These are phyloP conservation scores for Psilocybe subaeruginosa DNA, from an alignment of 768 basidiomycete genomes.

Conservation along the genomic window DNA sequence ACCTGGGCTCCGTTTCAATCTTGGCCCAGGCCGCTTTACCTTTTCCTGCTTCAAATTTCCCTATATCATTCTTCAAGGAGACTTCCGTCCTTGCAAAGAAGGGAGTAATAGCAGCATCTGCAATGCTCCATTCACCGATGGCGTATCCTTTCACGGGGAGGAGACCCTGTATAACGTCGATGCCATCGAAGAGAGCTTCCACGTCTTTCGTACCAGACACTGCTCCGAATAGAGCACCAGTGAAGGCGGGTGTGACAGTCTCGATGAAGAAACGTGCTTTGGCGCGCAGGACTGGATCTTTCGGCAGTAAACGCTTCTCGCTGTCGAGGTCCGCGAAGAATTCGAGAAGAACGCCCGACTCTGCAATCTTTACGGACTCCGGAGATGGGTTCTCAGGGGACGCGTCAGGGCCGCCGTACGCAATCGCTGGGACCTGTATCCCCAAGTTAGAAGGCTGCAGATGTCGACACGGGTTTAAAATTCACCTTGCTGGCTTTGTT, in stretches of 20 bases:
- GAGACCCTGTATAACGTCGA: slow-evolving; percentile 51
- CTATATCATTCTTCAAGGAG: slow-evolving; percentile 50
- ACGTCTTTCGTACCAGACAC: slow-evolving; percentile 40
- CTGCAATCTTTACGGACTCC: slow-evolving; percentile 61
- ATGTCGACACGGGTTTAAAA: neutral
- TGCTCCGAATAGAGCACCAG: slow-evolving; percentile 38
- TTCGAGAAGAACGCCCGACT: slow-evolving; percentile 68
- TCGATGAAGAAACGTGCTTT: slow-evolving; percentile 67
- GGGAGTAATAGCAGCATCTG: slow-evolving; percentile 63
- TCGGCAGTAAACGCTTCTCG: slow-evolving; percentile 47
- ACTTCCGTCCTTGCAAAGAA: slow-evolving; percentile 58
- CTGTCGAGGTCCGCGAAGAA: slow-evolving; percentile 66
- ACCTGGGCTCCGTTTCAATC: slow-evolving; percentile 46
- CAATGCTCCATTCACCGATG: slow-evolving; percentile 54
- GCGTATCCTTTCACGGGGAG: slow-evolving; percentile 53
- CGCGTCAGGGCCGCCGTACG: slow-evolving; percentile 63
- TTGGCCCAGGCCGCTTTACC: slow-evolving; percentile 45
- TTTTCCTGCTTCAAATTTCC: slow-evolving; percentile 49
- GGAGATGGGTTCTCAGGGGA: slow-evolving; percentile 59
- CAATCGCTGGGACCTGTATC: slow-evolving; percentile 55
- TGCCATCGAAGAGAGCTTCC: slow-evolving; percentile 40
- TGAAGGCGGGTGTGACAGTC: slow-evolving; percentile 47
- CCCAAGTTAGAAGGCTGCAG: neutral
- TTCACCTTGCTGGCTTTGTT: slow-evolving; percentile 69
- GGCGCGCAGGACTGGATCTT: slow-evolving; percentile 59